Evolutionary conservation across 2,329 filamentous ascomycete genomes (phyloP).

Genomic region (Amylocarpus encephaloides): DNA sequence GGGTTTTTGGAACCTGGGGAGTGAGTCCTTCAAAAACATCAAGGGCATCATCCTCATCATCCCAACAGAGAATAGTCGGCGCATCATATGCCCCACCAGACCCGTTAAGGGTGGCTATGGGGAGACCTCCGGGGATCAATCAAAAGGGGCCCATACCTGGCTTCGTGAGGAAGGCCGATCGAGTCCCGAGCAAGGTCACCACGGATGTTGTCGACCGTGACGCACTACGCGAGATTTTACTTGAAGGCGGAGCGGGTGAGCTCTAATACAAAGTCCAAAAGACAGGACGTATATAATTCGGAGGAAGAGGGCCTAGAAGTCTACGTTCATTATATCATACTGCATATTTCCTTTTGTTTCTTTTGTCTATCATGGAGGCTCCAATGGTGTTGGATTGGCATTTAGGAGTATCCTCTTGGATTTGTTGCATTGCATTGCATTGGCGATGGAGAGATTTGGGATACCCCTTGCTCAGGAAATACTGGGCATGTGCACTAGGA

Average conservation of each 20-base stretch:
- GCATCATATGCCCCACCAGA: slow-evolving; percentile 28
- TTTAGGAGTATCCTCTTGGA: too few relatives aligned
- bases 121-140: slow-evolving; percentile 67
- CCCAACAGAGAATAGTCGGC: slow-evolving; percentile 24
- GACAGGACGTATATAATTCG: neutral
- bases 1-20: slow-evolving; percentile 60
- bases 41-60: slow-evolving; percentile 6
- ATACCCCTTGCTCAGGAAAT: too few relatives aligned
- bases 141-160: slow-evolving; percentile 70
- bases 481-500: too few relatives aligned
- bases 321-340: neutral
- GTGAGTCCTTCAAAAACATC: slow-evolving; percentile 38
- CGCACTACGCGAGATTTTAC: slow-evolving; percentile 27
- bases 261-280: neutral
- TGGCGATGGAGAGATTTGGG: too few relatives aligned
- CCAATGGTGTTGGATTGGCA: too few relatives aligned
- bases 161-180: slow-evolving; percentile 45
- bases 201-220: slow-evolving; percentile 26
- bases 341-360: neutral
- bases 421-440: too few relatives aligned
- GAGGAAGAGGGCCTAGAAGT: neutral
- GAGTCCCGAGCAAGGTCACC: slow-evolving; percentile 27
- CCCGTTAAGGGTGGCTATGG: slow-evolving; percentile 33
- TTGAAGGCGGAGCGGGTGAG: slow-evolving; percentile 9
- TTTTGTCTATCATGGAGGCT: neutral